These are phyloP conservation scores for Brassica napus DNA, from an alignment of 345 rosid genomes.

Conservation along the genomic window Da-Ae NC_063449.1:21425501-21426000, in stretches of 20 bases:
- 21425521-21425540: conserved; percentile 64
- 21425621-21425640: conserved; percentile 69
- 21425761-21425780: conserved; percentile 25
- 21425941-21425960: conserved; percentile 34
- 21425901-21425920: conserved; percentile 41
- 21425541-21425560: conserved; percentile 80
- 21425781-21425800: conserved; percentile 10
- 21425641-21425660: conserved; percentile 47
- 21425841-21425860: conserved; percentile 45
- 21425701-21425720: background rate
- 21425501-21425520: conserved; percentile 65
- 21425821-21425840: conserved; percentile 43
- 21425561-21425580: conserved; percentile 67
- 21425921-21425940: conserved; percentile 30
- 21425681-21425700: conserved; percentile 45
- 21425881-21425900: conserved; percentile 49
- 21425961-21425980: conserved; percentile 33
- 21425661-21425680: conserved; percentile 33
- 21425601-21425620: conserved; percentile 77
- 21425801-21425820: conserved; percentile 20
- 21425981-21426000: conserved; percentile 39
- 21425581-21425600: conserved; percentile 72
- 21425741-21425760: conserved; percentile 9
- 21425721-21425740: background rate
- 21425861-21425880: conserved; percentile 39